phyloP scores from a whole-genome alignment of 2,329 filamentous ascomycete genomes.

The Arthrobotrys sinensis region DNA sequence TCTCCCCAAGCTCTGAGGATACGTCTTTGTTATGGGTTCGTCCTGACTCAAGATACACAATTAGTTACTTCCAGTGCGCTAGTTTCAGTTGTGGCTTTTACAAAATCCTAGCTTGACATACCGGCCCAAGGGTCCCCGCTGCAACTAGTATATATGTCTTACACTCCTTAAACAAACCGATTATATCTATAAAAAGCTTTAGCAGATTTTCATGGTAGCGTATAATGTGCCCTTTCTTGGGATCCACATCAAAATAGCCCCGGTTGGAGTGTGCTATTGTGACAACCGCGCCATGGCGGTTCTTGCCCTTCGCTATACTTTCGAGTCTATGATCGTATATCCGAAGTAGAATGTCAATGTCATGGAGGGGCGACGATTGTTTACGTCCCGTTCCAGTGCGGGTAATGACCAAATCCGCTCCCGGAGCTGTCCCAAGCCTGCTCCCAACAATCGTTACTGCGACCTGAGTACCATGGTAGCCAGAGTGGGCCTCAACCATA shows the following conservation, averaged over 20 bases:
- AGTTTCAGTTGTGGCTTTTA: not conserved
- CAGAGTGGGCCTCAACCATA: not conserved
- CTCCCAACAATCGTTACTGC: not conserved
- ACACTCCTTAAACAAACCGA: not conserved
- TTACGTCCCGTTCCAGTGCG: not conserved
- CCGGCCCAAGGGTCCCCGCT: not conserved
- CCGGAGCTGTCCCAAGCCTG: not conserved
- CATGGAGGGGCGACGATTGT: not conserved
- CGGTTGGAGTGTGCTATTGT: not conserved
- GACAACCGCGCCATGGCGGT: not conserved
- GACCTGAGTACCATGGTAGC: not conserved
- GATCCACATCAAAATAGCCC: not conserved
- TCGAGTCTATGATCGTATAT: slow-evolving; percentile 4
- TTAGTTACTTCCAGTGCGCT: too few relatives aligned
- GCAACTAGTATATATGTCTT: not conserved
- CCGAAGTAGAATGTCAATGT: not conserved
- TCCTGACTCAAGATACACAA: too few relatives aligned
- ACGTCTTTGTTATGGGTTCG: too few relatives aligned
- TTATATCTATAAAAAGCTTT: not conserved
- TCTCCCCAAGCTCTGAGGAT: not conserved
- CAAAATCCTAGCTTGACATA: not conserved
- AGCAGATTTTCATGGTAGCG: too few relatives aligned
- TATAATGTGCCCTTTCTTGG: not conserved
- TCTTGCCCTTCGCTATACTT: not conserved
- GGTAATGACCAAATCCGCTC: not conserved